Evolutionary conservation across 2,329 filamentous ascomycete genomes (phyloP).

Genomic region (Acrocalymma vagum): DNA sequence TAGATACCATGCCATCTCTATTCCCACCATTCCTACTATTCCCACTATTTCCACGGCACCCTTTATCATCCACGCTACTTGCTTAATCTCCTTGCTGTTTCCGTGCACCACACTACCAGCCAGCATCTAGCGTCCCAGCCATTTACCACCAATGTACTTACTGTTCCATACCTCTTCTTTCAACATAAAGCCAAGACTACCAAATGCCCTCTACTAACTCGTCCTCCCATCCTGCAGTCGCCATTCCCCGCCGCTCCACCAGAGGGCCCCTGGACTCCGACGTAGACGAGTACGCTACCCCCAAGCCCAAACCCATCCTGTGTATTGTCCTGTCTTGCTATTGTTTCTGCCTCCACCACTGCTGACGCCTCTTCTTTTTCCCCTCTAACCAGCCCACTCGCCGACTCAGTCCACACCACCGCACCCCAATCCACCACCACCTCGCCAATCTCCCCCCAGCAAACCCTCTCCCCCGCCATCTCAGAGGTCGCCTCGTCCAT

Average conservation of each 20-base stretch:
- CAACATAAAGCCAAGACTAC: constrained; percentile 6
- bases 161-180: too few relatives aligned
- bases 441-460: constrained; percentile 42
- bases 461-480: constrained; percentile 20
- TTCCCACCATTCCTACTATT: background rate
- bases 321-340: background rate
- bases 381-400: constrained; percentile 8
- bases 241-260: constrained; percentile 73
- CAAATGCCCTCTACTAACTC: too few relatives aligned
- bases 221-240: constrained; percentile 48
- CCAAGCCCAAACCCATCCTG: constrained; percentile 16
- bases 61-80: background rate
- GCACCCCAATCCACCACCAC: constrained; percentile 28
- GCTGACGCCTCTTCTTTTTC: background rate
- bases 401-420: constrained; percentile 25
- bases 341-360: background rate
- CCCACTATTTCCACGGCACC: background rate
- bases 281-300: constrained; percentile 70
- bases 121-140: background rate
- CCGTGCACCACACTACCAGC: constrained; percentile 1
- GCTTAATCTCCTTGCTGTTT: background rate
- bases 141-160: too few relatives aligned
- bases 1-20: background rate
- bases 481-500: constrained; percentile 5
- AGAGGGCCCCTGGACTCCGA: constrained; percentile 76